Base-by-base conservation (phyloP, 148 eudicot species). In the Camellia sinensis region DNA sequence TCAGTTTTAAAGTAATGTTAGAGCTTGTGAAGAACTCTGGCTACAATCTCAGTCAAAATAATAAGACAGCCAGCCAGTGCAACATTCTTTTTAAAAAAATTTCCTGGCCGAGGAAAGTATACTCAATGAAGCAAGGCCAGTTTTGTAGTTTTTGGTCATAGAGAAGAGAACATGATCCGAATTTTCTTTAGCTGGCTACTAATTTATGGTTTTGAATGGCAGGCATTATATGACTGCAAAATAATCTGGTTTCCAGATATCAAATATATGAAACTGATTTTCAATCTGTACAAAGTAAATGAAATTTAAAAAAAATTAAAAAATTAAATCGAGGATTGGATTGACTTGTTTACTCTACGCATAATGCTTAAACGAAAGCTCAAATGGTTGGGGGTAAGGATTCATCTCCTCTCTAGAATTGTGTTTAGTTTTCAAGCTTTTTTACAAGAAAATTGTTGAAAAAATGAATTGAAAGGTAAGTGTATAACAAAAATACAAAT, bases 91-190 rank as follows among this genome's bases (percentile, higher is more conserved):
- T 21, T 13, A 12, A n/a, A 1, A 29, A 29, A 29, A 29, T 1
- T 45, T 10, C 18, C 5, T n/a, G 21, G 29, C 3, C 19, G 73
- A 6, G 71, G 71, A 67, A 67, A 46, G 22, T 44, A 44, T 45
- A 45, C 15, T 5, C 14, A 14, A 45, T 3, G 4, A 5, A 15
- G 41, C 21, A 53, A 29, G 61, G 61, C 61, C 21, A 14, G 52
- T 69, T 41, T 44, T 43, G 53, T 66, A 69, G 74, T 70, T 46
- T 71, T 71, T 57, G 54, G 37, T 48, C 74, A 71, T 48, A 19
- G 74, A n/a, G 18, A 71, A 19, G 74, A 3, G 18, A 71, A 19
- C 17, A 19, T 7, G 6, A 57, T 57, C 61, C 3, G 15, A 8
- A 48, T n/a, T 11, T 71, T 71, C 22, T 71, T 0, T 48, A 21